Evolutionary conservation across 768 basidiomycete species (phyloP).

Genomic region (Ramaria rubella): DNA sequence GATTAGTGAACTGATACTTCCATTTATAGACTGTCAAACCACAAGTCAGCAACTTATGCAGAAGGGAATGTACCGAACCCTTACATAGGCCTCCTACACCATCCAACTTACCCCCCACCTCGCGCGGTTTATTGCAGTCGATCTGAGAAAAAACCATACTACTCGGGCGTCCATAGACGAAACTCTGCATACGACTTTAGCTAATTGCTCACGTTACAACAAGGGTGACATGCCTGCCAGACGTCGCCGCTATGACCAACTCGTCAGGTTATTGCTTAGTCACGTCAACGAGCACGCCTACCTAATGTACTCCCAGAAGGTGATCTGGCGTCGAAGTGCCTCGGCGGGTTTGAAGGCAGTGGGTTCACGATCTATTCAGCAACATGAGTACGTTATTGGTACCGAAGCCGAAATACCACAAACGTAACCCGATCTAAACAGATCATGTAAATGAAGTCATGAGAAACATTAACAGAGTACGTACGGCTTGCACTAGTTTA

Average conservation of each 20-base stretch:
- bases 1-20: constrained; percentile 8
- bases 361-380: constrained; percentile 8
- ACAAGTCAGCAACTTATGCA: not conserved
- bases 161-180: constrained; percentile 9
- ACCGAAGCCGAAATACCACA: not conserved
- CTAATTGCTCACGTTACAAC: not conserved
- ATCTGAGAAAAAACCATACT: constrained; percentile 12
- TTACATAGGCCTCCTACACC: not conserved
- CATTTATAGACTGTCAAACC: constrained; percentile 6
- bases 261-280: not conserved
- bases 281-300: not conserved
- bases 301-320: constrained; percentile 12
- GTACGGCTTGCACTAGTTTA: constrained; percentile 10
- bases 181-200: not conserved
- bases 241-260: constrained; percentile 3
- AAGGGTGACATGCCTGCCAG: constrained; percentile 5
- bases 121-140: constrained; percentile 9
- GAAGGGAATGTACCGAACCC: not conserved
- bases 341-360: not conserved
- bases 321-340: constrained; percentile 1
- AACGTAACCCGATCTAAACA: constrained; percentile 10
- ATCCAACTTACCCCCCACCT: constrained; percentile 1
- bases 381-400: not conserved
- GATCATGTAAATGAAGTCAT: not conserved
- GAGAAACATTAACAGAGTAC: not conserved